A percentile compares a stretch with the other conserved stretches of the same genome.
These are phyloP conservation scores for Leucosporidium yakuticum DNA, from an alignment of 768 basidiomycete genomes.

Conservation along the genomic window DNA sequence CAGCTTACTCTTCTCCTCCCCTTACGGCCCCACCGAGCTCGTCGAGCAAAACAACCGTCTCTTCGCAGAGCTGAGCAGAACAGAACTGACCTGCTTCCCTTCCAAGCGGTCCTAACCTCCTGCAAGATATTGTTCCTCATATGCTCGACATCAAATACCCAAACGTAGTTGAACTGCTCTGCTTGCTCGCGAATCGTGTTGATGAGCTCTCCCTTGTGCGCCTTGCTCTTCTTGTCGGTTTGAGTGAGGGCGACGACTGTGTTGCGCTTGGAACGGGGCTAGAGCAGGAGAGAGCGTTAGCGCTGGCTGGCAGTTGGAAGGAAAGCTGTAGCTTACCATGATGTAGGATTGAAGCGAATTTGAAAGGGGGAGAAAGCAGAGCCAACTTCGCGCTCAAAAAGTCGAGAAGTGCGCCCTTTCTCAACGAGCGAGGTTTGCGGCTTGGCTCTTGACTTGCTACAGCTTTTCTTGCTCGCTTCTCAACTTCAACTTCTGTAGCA, in stretches of 20 bases:
- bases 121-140: slow-evolving; percentile 94
- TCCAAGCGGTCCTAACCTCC: slow-evolving; percentile 88
- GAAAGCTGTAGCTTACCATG: background rate
- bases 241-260: slow-evolving; percentile 80
- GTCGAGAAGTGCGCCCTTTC: no score
- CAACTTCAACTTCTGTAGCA: background rate
- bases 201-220: slow-evolving; percentile 79
- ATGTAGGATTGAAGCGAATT: background rate
- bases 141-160: slow-evolving; percentile 89
- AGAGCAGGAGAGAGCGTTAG: background rate
- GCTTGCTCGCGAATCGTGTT: slow-evolving; percentile 58
- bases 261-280: slow-evolving; percentile 39
- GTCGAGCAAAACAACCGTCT: background rate
- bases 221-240: slow-evolving; percentile 77
- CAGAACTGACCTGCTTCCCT: slow-evolving; percentile 58
- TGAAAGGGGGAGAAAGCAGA: no score
- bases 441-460: no score
- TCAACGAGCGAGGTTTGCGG: no score
- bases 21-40: background rate
- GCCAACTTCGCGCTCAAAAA: no score
- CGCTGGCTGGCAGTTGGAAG: background rate
- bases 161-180: slow-evolving; percentile 90
- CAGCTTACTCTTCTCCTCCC: slow-evolving; percentile 52
- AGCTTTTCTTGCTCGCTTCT: background rate
- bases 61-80: slow-evolving; percentile 46